Base-by-base conservation (phyloP, 441 rosid genomes). In the Croton laevigatus region DNA sequence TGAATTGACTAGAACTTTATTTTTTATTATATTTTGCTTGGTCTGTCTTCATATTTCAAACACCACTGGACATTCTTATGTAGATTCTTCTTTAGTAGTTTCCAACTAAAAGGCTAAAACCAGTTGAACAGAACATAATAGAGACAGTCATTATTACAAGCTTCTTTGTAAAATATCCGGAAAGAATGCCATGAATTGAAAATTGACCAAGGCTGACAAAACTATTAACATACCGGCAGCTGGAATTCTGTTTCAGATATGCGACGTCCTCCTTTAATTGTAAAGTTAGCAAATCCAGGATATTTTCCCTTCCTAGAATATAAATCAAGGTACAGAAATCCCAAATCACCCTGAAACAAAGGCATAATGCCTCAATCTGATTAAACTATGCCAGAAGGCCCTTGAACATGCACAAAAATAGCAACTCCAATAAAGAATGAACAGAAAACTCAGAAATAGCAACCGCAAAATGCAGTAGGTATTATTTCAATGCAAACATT, bases 211-310 rank as follows among this genome's bases (percentile, higher is more conserved):
- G 38, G 20, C 16, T 54, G 62, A 54, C 44, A 55, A 60, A 59
- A 49, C 36, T 65, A 79, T 51, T 54, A 57, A 83, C 93, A 66
- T 95, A 95, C 99, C 69, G 99, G 99, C 74, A 93, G 87, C 85
- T 95, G 99, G 75, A 93, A 91, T 78, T 92, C 98, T n/a, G 85
- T 71, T 62, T 87, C 93, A 72, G 98, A 95, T 19, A 93, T 77
- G 64, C 78, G 80, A n/a, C 98, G 88, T 45, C 92, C 97, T 63
- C 99, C 99, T 86, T 81, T 87, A 65, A 95, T 87, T 17, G 98
- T 89, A 84, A 95, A 95, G 84, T 87, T 89, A 63, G 99, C 99
- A 86, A 98, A 95, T 27, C 96, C 92, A 55, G 98, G 95, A 80
- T 92, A 91, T 79, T 93, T 95, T 55, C 88, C 97, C 65, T 87